phyloP scores from a whole-genome alignment of 352 stramenopile species.

The Thalassiosira ordinaria region DNA sequence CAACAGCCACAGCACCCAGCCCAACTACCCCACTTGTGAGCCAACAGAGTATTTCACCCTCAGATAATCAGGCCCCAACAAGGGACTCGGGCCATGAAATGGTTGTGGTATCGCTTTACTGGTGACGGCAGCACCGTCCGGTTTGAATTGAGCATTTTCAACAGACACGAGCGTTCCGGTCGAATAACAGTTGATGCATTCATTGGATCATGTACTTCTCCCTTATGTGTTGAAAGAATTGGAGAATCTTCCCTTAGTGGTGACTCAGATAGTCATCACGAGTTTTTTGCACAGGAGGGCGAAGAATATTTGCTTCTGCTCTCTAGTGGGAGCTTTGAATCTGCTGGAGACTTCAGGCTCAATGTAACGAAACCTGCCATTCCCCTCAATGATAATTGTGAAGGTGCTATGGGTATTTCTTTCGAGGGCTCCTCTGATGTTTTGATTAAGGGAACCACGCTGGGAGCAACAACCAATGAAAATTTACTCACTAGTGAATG shows the following conservation, averaged over 20 bases:
- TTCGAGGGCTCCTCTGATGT: background rate
- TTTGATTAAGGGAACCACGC: background rate
- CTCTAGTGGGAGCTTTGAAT: background rate
- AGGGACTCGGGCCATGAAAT: too few relatives aligned
- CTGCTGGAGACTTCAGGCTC: background rate
- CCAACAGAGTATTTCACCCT: too few relatives aligned
- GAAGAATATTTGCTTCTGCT: background rate
- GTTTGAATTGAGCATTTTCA: background rate
- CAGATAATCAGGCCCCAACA: too few relatives aligned
- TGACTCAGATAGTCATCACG: too few relatives aligned
- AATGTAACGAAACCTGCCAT: background rate
- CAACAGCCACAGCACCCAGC: too few relatives aligned
- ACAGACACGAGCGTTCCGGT: background rate
- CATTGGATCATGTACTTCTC: background rate
- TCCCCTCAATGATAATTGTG: background rate
- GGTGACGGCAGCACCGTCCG: background rate
- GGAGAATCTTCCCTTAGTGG: too few relatives aligned
- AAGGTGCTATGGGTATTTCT: background rate
- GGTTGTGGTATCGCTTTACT: conserved; percentile 17
- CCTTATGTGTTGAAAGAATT: background rate
- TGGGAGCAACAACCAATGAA: background rate
- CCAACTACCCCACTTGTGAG: too few relatives aligned
- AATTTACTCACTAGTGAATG: background rate
- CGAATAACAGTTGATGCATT: background rate
- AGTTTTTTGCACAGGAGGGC: background rate